These are phyloP conservation scores for Podospora comata DNA, from an alignment of 495 filamentous ascomycete species.

Conservation along the genomic window DNA sequence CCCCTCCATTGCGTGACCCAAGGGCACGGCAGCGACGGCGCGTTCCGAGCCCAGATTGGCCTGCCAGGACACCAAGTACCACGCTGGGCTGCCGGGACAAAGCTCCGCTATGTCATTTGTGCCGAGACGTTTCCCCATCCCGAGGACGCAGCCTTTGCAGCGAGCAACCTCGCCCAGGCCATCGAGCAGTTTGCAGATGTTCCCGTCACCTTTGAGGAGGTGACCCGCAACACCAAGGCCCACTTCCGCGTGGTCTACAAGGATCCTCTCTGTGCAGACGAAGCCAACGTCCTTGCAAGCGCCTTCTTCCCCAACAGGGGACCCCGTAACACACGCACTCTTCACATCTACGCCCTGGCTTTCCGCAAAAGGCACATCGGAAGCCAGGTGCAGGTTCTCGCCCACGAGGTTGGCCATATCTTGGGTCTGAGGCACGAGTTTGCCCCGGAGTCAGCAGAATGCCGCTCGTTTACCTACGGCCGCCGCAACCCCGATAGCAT, in stretches of 20 bases:
- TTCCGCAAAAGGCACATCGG: neutral
- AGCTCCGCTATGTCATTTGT: neutral
- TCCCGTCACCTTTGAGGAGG: neutral
- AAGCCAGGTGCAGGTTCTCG: neutral
- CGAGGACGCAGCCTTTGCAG: neutral
- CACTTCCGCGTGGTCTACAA: constrained; percentile 9
- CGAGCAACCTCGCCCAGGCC: neutral
- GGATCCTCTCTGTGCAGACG: neutral
- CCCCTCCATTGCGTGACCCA: neutral
- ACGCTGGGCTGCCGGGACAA: neutral
- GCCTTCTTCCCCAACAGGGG: constrained; percentile 8
- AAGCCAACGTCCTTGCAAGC: neutral
- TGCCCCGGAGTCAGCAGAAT: neutral
- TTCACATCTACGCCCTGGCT: constrained; percentile 1
- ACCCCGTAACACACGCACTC: neutral
- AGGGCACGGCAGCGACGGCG: neutral
- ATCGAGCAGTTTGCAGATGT: neutral
- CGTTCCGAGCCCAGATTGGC: constrained; percentile 9
- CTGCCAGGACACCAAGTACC: neutral
- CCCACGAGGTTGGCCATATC: constrained; percentile 7
- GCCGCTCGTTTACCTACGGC: neutral
- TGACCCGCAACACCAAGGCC: neutral
- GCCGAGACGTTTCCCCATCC: neutral
- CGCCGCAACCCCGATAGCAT: neutral
- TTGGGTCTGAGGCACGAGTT: neutral